Evolutionary conservation across 371 early-diverging fungal genomes (phyloP).

Genomic region (Blakeslea trispora): DNA sequence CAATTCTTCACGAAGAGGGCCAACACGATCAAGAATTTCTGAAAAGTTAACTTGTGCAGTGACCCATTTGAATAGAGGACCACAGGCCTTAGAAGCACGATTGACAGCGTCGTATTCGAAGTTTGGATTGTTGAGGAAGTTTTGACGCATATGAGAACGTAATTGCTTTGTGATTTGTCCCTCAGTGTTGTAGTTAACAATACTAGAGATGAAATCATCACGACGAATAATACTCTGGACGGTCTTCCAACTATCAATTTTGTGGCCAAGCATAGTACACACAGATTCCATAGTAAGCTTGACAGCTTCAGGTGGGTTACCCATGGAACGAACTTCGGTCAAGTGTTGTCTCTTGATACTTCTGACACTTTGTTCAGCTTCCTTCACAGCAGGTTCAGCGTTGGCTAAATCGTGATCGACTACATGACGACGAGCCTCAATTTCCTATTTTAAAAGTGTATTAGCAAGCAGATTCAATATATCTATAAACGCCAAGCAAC

Average conservation of each 20-base stretch:
- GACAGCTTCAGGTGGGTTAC: constrained; percentile 96
- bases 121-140: constrained; percentile 80
- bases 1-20: constrained; percentile 95
- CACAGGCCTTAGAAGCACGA: constrained; percentile 99
- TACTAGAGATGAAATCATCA: constrained; percentile 97
- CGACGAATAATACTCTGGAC: constrained; percentile 91
- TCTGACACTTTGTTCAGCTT: constrained; percentile 93
- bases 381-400: constrained; percentile 97
- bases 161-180: constrained; percentile 70
- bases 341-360: constrained; percentile 96
- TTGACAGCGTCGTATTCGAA: constrained; percentile 95
- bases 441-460: constrained; percentile 49
- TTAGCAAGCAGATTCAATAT: background rate
- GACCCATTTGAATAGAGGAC: constrained; percentile 97
- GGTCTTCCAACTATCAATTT: constrained; percentile 82
- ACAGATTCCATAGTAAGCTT: constrained; percentile 98
- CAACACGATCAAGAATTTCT: constrained; percentile 90
- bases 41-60: constrained; percentile 94
- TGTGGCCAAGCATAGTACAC: constrained; percentile 92
- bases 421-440: constrained; percentile 76
- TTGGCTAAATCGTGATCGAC: constrained; percentile 91
- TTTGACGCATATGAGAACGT: constrained; percentile 77
- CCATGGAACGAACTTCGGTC: constrained; percentile 98
- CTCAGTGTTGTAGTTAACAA: constrained; percentile 94
- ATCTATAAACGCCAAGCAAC: background rate